These are phyloP conservation scores for Yarrowia divulgata DNA, from an alignment of 805 yeast genomes.

Conservation along the genomic window DNA sequence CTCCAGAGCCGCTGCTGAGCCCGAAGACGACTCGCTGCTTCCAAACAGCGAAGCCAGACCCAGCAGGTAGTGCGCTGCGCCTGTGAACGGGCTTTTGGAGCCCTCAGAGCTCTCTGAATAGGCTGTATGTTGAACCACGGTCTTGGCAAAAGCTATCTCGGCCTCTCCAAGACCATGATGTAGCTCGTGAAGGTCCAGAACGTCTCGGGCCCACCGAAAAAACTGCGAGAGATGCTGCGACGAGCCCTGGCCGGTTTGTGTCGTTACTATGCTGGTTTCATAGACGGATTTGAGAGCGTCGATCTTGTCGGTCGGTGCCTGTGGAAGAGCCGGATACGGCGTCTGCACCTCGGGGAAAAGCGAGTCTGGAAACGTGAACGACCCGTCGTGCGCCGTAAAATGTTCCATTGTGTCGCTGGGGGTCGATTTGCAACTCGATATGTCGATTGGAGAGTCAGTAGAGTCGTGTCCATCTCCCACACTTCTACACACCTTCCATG, in stretches of 20 bases:
- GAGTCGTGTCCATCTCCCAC: constrained; percentile 12
- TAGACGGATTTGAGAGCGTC: constrained; percentile 41
- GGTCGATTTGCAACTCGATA: neutral
- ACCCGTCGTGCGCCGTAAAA: constrained; percentile 25
- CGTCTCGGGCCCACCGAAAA: constrained; percentile 49
- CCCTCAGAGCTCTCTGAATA: constrained; percentile 37
- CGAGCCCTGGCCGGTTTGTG: constrained; percentile 14
- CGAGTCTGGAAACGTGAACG: constrained; percentile 48
- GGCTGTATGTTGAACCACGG: constrained; percentile 44
- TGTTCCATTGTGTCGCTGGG: constrained; percentile 17
- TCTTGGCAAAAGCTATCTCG: constrained; percentile 44
- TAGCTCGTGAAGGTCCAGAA: constrained; percentile 47
- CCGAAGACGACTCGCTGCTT: constrained; percentile 44
- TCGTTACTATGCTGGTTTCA: constrained; percentile 29
- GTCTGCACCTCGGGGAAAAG: constrained; percentile 47
- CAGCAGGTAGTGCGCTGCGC: constrained; percentile 47
- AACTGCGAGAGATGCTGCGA: constrained; percentile 39
- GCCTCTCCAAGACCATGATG: constrained; percentile 46
- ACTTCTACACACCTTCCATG: constrained; percentile 35
- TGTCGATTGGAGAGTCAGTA: neutral
- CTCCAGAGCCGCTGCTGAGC: constrained; percentile 44
- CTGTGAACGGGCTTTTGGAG: constrained; percentile 40
- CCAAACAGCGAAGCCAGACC: constrained; percentile 49
- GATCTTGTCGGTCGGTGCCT: constrained; percentile 43
- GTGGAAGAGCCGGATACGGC: constrained; percentile 46